A percentile compares a stretch with the other conserved stretches of the same genome.
Conservation (phyloP, 176 grass and related monocot species). For the Carex littledalei region DNA sequence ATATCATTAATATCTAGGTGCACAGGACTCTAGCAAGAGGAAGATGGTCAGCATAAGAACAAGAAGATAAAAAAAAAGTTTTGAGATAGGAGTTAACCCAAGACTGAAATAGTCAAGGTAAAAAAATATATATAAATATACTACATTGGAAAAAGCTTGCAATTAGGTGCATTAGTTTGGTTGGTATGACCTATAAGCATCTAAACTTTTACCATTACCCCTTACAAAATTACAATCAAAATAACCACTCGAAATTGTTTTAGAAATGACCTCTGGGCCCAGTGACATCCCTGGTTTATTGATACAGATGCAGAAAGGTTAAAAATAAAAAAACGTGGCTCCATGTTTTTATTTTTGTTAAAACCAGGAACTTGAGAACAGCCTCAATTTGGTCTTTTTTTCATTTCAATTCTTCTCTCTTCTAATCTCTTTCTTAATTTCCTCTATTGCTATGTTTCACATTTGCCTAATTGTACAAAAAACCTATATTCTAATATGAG, state of each 20-base stretch:
- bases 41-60: neutral
- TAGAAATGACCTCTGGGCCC: neutral
- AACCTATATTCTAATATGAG: neutral
- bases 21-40: neutral
- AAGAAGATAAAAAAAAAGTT: neutral
- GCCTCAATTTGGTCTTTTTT: neutral
- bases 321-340: neutral
- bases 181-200: neutral
- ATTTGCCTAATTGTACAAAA: neutral
- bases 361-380: neutral
- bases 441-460: neutral
- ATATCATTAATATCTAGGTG: neutral
- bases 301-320: neutral
- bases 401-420: neutral
- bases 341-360: neutral
- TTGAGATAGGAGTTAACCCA: neutral
- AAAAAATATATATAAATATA: too few relatives aligned
- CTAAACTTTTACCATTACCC: neutral
- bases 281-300: neutral
- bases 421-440: neutral
- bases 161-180: neutral
- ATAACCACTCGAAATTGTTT: neutral
- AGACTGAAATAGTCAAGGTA: neutral
- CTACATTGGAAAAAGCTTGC: neutral
- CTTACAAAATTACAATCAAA: neutral